Conservation (phyloP, 345 rosid genomes). For the Melaleuca quinquenervia region DNA sequence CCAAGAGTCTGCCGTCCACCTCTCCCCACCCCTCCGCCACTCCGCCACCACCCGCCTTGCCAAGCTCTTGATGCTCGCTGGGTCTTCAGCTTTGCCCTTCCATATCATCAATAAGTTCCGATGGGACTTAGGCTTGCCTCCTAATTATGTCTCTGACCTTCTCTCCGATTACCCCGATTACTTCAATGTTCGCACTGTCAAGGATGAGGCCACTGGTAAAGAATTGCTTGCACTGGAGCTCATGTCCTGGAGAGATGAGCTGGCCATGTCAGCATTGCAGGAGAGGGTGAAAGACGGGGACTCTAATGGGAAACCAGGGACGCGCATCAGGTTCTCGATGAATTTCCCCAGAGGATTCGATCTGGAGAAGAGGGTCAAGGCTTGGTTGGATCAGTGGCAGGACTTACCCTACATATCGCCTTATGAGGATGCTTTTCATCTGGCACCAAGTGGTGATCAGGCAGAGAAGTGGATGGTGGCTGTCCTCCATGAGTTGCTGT, state of each 20-base stretch:
- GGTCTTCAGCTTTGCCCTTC: slow-evolving; percentile 39
- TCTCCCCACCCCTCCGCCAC: slow-evolving; percentile 13
- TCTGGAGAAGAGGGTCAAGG: slow-evolving; percentile 40
- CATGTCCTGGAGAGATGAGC: slow-evolving; percentile 33
- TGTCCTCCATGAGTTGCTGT: slow-evolving; percentile 66
- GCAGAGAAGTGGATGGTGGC: slow-evolving; percentile 79
- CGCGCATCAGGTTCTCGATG: slow-evolving; percentile 48
- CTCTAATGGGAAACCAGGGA: slow-evolving; percentile 16
- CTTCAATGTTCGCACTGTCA: slow-evolving; percentile 37
- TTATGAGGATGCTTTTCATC: slow-evolving; percentile 52
- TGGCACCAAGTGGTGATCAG: slow-evolving; percentile 47
- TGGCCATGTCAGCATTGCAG: slow-evolving; percentile 61
- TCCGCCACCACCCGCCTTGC: slow-evolving; percentile 33
- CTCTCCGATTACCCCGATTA: slow-evolving; percentile 64
- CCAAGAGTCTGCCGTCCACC: slow-evolving; percentile 41
- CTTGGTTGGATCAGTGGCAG: slow-evolving; percentile 82
- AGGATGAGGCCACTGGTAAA: slow-evolving; percentile 13
- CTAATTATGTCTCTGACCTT: slow-evolving; percentile 39
- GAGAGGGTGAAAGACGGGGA: slow-evolving; percentile 21
- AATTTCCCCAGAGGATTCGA: slow-evolving; percentile 67
- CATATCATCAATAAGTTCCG: slow-evolving; percentile 37
- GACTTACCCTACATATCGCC: slow-evolving; percentile 73
- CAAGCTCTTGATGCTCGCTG: slow-evolving; percentile 58
- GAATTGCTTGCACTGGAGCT: slow-evolving; percentile 35
- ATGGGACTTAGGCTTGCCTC: slow-evolving; percentile 73